Evolutionary conservation across 2,329 filamentous ascomycete genomes (phyloP), one percentile per base, ranked within the genome.

Genomic region (Botryotinia convoluta): DNA sequence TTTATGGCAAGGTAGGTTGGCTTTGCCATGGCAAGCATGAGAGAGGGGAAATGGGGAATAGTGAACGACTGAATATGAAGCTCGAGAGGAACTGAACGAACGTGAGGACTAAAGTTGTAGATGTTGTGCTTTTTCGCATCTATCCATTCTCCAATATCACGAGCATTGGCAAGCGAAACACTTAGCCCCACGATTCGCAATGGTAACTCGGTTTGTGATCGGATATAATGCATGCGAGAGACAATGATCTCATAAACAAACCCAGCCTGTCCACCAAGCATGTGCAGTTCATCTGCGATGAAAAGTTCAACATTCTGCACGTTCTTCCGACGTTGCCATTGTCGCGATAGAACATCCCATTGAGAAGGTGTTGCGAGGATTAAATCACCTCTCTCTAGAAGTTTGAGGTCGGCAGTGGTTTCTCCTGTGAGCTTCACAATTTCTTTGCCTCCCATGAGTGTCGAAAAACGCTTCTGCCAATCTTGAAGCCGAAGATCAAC

Each of bases 21-120:
- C 82, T 97, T 95, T 26, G 95, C 94, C 96, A 99, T 99, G 22
- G 96, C 95, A 77, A 99, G 88, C 96, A 99, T 99, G 59, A 99
- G 87, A 18, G 96, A 98, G 6, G 96, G 97, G 84, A 97, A 98
- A 81, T 99, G 97, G 64, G 97, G 94, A 74, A 97, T 97, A 42
- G 91, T 93, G 84, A 96, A 99, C 1, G 95, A 95, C 83, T 99
- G 96, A 65, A 99, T 92, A 81, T 98, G 94, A 73, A 99, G 88
- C 82, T 98, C 95, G 45, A 99, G 85, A 35, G 95, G 95, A 29
- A 98, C 90, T 1, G 94, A 92, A 73, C 97, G 91, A 75, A 95
- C 91, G 79, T 95, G 92, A 3, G 96, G 96, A 79, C 94, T 97
- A 85, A 99, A 99, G 84, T 99, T 99, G 87, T 95, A 99, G 76